A percentile compares a stretch with the other conserved stretches of the same genome.
phyloP scores from a whole-genome alignment of 2,329 filamentous ascomycete genomes.

The Blastomyces parvus region DNA sequence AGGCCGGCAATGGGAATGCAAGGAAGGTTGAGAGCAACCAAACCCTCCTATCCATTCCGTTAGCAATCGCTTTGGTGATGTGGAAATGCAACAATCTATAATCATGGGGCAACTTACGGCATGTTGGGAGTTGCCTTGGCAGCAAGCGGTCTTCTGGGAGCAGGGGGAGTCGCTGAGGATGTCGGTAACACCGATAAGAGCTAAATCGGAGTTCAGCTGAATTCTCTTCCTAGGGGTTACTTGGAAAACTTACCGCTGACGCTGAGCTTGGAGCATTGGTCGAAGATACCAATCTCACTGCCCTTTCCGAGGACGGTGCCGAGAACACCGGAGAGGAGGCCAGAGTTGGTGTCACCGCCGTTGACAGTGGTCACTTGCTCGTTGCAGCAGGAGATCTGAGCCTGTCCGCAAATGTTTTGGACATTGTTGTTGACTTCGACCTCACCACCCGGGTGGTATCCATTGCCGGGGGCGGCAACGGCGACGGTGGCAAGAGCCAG shows the following conservation, averaged over 20 bases:
- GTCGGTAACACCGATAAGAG: constrained; percentile 23
- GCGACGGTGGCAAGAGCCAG: constrained; percentile 36
- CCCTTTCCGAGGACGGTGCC: constrained; percentile 28
- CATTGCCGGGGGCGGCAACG: constrained; percentile 13
- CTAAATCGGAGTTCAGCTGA: constrained; percentile 14
- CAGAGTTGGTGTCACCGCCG: constrained; percentile 27
- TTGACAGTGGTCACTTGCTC: constrained; percentile 29
- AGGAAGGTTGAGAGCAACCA: constrained; percentile 30
- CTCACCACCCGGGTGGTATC: constrained; percentile 6
- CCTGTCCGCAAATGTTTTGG: too few relatives aligned
- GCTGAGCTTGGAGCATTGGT: constrained; percentile 35
- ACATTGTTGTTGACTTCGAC: constrained; percentile 8
- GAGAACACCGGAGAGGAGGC: constrained; percentile 28
- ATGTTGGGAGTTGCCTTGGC: constrained; percentile 11
- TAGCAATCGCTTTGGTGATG: constrained; percentile 2
- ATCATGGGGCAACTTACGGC: constrained; percentile 10
- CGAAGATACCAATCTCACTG: constrained; percentile 31
- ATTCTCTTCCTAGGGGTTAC: not conserved
- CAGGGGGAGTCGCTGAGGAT: constrained; percentile 14
- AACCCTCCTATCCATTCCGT: constrained; percentile 20
- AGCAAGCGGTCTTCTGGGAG: constrained; percentile 16
- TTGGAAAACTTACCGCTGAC: constrained; percentile 22
- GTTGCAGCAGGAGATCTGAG: constrained; percentile 22
- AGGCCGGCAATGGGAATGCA: constrained; percentile 33
- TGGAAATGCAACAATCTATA: too few relatives aligned